Evolutionary conservation across 2,329 filamentous ascomycete species (phyloP), one percentile per base, ranked within the genome.

Genomic region (Balansia obtecta): DNA sequence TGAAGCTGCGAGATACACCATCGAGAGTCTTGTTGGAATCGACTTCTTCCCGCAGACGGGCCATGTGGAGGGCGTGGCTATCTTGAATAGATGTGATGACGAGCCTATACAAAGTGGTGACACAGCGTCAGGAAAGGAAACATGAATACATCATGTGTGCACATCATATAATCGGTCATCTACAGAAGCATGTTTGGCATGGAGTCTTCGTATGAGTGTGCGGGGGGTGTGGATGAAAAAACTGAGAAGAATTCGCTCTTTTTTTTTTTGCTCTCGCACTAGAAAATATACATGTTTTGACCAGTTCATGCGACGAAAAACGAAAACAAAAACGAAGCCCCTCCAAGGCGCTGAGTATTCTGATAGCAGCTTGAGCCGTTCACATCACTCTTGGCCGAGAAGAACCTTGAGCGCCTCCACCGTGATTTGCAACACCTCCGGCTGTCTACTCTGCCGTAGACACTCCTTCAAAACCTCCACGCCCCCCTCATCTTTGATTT

Each of bases 1-100:
- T 22, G 65, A 69, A 63, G 66, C 67, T 48, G 68, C 68, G 20
- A 69, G 75, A 54, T 98, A 96, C 68, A 80, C 84, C 65, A 86
- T 98, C 63, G 91, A 97, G 74, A 95, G 86, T 62, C 68, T 98
- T 45, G 76, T 85, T 45, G 93, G 91, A 0, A 97, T 97, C 62
- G 93, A 98, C 65, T 97, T 98, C 68, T 98, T 98, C 68, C 93
- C 93, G 12, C 91, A 97, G 68, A 85, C 82, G 18, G 75, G 77
- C 1, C 82, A 86, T 60, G 82, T 85, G 0, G 82, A 86, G 63
- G 80, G 82, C 44, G 80, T 85, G 40, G 80, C 79, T 4, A 76
- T 85, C 34, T 62, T 85, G 58, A 83, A 79, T 56, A 69, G 79
- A 55, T 71, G 79, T 13, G 76, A 79, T 37, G 62, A 63, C 52